phyloP scores from a whole-genome alignment of 352 stramenopile species.

The Pythium utonaiense region DNA sequence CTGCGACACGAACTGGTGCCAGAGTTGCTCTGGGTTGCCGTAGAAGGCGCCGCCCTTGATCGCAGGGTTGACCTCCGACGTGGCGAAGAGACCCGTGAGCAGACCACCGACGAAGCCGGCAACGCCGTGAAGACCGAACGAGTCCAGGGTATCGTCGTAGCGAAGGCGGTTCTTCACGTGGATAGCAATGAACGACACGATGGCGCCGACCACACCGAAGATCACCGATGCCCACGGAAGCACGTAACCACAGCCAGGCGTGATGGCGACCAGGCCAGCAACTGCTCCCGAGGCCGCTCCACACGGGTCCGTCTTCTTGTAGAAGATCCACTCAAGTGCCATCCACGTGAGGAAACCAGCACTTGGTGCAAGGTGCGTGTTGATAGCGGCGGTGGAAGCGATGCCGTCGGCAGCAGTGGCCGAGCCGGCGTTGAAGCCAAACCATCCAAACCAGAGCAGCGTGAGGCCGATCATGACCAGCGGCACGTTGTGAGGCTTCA shows the following conservation, averaged over 20 bases:
- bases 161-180: conserved; percentile 61
- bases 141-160: conserved; percentile 82
- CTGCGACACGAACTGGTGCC: conserved; percentile 54
- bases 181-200: conserved; percentile 48
- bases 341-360: conserved; percentile 73
- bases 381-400: conserved; percentile 63
- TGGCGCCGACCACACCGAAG: conserved; percentile 60
- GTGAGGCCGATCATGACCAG: conserved; percentile 78
- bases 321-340: conserved; percentile 43
- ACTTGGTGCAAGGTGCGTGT: conserved; percentile 64
- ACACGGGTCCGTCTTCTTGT: conserved; percentile 60
- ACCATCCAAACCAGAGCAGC: conserved; percentile 84
- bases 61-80: conserved; percentile 43
- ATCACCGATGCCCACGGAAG: conserved; percentile 62
- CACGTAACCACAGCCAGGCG: conserved; percentile 67
- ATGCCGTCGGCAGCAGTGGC: conserved; percentile 53
- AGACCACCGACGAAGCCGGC: conserved; percentile 60
- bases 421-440: conserved; percentile 79
- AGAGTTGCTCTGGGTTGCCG: conserved; percentile 39
- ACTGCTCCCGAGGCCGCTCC: conserved; percentile 58
- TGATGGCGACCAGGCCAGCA: conserved; percentile 65
- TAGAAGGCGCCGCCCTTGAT: conserved; percentile 55
- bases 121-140: conserved; percentile 69
- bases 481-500: conserved; percentile 82
- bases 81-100: conserved; percentile 69